Evolutionary conservation across 1,139 yeast species (phyloP), one percentile per base, ranked within the genome.

Genomic region (Geotrichum siamense): DNA sequence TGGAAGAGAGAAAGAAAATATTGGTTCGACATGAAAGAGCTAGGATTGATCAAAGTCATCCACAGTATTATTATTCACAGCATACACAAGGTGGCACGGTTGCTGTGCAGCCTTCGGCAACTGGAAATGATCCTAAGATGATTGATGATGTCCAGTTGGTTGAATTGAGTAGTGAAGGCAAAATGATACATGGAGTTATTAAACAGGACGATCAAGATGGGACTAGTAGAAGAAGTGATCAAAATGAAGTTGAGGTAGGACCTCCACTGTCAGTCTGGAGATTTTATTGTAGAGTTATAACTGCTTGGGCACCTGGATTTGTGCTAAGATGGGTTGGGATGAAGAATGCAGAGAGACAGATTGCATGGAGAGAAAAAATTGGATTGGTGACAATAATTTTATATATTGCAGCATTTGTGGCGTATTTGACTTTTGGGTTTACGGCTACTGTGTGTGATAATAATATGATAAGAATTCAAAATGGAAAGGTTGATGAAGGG

Each of bases 281-380:
- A 53, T 66, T 78, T 2, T 87, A 83, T 61, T 84, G 94, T 60
- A 77, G 77, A 55, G 53, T 72, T 9, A 63, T 86, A 17, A 85
- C 96, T 0, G 80, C 83, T 59, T 83, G 93, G 87, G 82, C 93
- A 84, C 89, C 89, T 2, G 94, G 95, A 0, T 71, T 78, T 10
- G 79, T 84, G 0, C 65, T 86, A 53, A 67, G 67, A 43, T 59
- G 79, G 39, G 79, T 75, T 61, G 95, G 95, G 1, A 72, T 85
- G 67, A 71, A 71, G 27, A 76, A 80, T 29, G 74, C 75, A 53
- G 82, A 76, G 42, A 74, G 89, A 54, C 94, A 83, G 60, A 74
- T 76, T 65, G 96, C 96, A 0, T 87, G 96, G 96, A 72, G 96
- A 59, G 96, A 87, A 61, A 87, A 87, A 60, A 77, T 85, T 38